These are phyloP conservation scores for Venturia carpophila DNA, from an alignment of 2,329 filamentous ascomycete genomes.

Conservation along the genomic window DNA sequence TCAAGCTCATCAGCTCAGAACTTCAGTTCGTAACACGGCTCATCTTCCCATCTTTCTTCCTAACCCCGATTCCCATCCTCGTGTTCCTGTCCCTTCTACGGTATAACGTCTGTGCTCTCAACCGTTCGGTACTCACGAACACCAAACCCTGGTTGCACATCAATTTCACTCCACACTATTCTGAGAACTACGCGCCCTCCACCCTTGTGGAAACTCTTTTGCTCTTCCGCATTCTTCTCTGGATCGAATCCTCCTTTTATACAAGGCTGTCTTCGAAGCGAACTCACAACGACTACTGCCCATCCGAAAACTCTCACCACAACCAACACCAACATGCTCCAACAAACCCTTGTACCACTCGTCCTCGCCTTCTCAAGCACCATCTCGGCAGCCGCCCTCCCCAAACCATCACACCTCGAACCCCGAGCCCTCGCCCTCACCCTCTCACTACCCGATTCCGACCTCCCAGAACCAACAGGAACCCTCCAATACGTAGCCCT, in stretches of 20 bases:
- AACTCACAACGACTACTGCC: background rate
- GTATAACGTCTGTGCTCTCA: background rate
- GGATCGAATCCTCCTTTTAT: background rate
- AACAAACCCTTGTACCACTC: background rate
- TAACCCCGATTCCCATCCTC: background rate
- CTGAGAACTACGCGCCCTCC: background rate
- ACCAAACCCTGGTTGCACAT: background rate
- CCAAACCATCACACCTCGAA: background rate
- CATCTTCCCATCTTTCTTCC: background rate
- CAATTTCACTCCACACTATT: background rate
- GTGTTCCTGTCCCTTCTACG: background rate
- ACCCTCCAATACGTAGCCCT: slow-evolving; percentile 42
- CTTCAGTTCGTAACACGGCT: background rate
- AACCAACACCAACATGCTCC: background rate
- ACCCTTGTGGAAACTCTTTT: background rate
- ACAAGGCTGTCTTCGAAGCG: background rate
- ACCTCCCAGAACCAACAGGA: slow-evolving; percentile 9
- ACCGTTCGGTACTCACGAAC: background rate
- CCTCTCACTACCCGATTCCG: background rate
- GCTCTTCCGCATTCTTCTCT: background rate
- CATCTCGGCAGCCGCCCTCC: slow-evolving; percentile 11
- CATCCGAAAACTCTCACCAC: background rate
- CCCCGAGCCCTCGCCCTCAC: background rate
- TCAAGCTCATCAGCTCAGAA: background rate
- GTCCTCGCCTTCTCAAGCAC: slow-evolving; percentile 4